Evolutionary conservation across 2,329 filamentous ascomycete genomes (phyloP).

Genomic region (Lachnellula hyalina): DNA sequence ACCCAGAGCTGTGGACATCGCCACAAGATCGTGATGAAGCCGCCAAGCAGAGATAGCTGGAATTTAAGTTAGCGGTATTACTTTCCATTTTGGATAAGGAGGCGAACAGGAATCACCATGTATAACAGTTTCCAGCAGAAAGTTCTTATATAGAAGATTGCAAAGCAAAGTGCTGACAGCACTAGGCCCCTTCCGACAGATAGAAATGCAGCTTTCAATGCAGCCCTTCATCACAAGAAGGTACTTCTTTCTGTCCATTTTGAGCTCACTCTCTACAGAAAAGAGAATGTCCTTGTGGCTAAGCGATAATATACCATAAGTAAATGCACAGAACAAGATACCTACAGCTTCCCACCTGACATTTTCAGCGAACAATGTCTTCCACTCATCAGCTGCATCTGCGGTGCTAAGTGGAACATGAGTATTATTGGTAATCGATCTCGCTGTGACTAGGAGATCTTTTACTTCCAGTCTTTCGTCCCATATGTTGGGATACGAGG

Average conservation of each 20-base stretch:
- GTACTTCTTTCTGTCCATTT: conserved; percentile 1
- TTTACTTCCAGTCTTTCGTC: background rate
- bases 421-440: conserved; percentile 8
- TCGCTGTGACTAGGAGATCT: conserved; percentile 7
- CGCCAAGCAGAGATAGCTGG: conserved; percentile 16
- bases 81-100: too few species aligned
- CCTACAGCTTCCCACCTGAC: conserved; percentile 17
- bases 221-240: conserved; percentile 8
- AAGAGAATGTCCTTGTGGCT: conserved; percentile 7
- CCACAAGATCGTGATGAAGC: conserved; percentile 15
- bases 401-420: background rate
- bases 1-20: conserved; percentile 14
- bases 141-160: conserved; percentile 14
- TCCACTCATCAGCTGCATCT: conserved; percentile 11
- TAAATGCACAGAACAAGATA: conserved; percentile 9
- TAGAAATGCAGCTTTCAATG: background rate
- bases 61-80: background rate
- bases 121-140: conserved; percentile 14
- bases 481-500: background rate
- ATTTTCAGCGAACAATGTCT: conserved; percentile 13
- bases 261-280: background rate
- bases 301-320: conserved; percentile 2
- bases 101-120: conserved; percentile 16
- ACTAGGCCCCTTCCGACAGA: background rate
- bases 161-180: conserved; percentile 1